Conservation (phyloP, 1,284 basidiomycete species). For the Cutaneotrichosporon sp. region DNA sequence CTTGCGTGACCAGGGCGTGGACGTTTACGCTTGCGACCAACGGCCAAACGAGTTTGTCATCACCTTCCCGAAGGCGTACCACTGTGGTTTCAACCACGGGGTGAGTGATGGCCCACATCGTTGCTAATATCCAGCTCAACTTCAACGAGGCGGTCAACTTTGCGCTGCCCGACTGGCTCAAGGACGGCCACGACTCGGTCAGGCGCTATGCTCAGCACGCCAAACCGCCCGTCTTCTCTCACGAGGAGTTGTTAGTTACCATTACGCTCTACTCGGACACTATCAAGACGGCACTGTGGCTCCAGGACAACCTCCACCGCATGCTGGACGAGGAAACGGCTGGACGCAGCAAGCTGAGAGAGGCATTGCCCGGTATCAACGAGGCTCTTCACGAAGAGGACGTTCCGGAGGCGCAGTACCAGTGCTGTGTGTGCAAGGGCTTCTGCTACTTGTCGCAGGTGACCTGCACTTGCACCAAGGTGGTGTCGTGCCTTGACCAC, state of each 20-base stretch:
- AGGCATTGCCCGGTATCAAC: constrained; percentile 58
- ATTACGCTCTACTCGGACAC: constrained; percentile 90
- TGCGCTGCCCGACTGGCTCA: constrained; percentile 93
- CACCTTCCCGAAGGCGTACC: constrained; percentile 97
- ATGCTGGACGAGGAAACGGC: constrained; percentile 85
- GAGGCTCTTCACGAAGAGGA: constrained; percentile 79
- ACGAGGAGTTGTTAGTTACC: constrained; percentile 93
- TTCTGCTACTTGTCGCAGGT: constrained; percentile 96
- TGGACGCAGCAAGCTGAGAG: constrained; percentile 62
- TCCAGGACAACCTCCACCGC: constrained; percentile 76
- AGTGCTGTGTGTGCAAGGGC: constrained; percentile 89
- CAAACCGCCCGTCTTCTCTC: constrained; percentile 96
- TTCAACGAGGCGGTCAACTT: constrained; percentile 99
- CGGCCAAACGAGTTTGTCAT: constrained; percentile 96
- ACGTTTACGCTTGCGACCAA: constrained; percentile 92
- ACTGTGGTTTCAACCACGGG: constrained; percentile 98
- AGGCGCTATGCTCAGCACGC: constrained; percentile 82
- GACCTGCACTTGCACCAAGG: constrained; percentile 70
- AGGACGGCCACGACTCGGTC: constrained; percentile 82
- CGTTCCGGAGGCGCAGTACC: constrained; percentile 87
- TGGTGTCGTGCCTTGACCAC: constrained; percentile 86
- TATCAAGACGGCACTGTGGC: constrained; percentile 92
- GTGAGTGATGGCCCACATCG: constrained; percentile 51
- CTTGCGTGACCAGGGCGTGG: constrained; percentile 84
- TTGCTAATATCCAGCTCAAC: constrained; percentile 66